These are phyloP conservation scores for Rhodotorula toruloides DNA, from an alignment of 768 basidiomycete genomes.

Conservation along the genomic window DNA sequence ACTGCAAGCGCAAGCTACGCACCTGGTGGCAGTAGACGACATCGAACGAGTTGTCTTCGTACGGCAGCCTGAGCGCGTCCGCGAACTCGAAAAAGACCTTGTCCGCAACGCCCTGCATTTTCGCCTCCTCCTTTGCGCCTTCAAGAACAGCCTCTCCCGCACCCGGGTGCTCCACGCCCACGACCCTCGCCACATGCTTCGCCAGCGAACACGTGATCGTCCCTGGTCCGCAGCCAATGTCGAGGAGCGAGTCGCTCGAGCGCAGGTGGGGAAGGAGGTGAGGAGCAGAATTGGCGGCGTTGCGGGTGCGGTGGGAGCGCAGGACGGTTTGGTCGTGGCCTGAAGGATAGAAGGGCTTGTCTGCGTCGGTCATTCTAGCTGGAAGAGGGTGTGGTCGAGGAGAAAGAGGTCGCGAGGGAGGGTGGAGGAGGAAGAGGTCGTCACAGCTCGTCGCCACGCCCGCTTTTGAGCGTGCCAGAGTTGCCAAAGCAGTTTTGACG, in stretches of 20 bases:
- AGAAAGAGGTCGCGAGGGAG: too few species aligned
- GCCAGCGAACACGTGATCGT: slow-evolving; percentile 54
- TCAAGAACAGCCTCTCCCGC: slow-evolving; percentile 45
- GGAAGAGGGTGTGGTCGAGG: too few species aligned
- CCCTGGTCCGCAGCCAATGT: slow-evolving; percentile 57
- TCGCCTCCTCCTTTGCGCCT: slow-evolving; percentile 46
- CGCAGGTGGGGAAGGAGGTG: slow-evolving; percentile 50
- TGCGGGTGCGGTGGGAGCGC: slow-evolving; percentile 48
- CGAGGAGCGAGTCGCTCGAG: slow-evolving; percentile 51
- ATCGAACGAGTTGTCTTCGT: slow-evolving; percentile 52
- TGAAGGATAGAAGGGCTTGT: slow-evolving; percentile 36
- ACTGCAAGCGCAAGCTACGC: slow-evolving; percentile 46
- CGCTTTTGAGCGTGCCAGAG: too few species aligned
- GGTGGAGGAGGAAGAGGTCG: too few species aligned
- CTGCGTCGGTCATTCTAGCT: too few species aligned
- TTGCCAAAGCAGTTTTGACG: too few species aligned
- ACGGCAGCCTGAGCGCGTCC: slow-evolving; percentile 49
- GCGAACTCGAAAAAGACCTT: slow-evolving; percentile 51
- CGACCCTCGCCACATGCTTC: slow-evolving; percentile 49
- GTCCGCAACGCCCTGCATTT: slow-evolving; percentile 40
- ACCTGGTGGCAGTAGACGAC: slow-evolving; percentile 48
- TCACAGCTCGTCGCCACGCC: too few species aligned
- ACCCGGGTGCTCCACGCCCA: slow-evolving; percentile 50
- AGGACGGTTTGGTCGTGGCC: slow-evolving; percentile 48
- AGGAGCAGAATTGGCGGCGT: slow-evolving; percentile 51